Percentiles rank a stretch among this genome's conserved stretches.
phyloP scores from a whole-genome alignment of 2,329 filamentous ascomycete species.

The Clonostachys chloroleuca region DNA sequence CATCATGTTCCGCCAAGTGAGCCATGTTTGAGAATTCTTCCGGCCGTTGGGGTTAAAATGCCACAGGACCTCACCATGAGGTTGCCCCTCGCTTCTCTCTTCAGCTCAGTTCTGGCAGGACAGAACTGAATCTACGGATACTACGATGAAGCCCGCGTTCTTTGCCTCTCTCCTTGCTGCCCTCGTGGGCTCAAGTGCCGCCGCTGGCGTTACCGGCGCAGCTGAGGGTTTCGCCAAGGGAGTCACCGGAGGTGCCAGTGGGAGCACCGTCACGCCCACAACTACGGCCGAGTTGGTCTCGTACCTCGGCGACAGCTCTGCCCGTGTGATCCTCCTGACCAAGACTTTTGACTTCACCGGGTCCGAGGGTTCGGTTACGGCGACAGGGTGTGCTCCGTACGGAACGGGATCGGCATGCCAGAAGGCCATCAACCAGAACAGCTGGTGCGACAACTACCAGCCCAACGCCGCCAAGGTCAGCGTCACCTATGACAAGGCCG shows the following conservation, averaged over 20 bases:
- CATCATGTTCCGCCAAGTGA: too few species aligned
- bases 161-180: too few species aligned
- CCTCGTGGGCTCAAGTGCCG: neutral
- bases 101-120: too few species aligned
- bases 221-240: slow-evolving; percentile 40
- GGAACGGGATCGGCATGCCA: slow-evolving; percentile 50
- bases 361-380: slow-evolving; percentile 46
- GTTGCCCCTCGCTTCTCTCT: too few species aligned
- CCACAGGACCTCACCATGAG: too few species aligned
- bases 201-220: slow-evolving; percentile 20
- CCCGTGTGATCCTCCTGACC: slow-evolving; percentile 54
- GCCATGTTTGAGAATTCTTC: too few species aligned
- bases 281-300: slow-evolving; percentile 51
- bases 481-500: slow-evolving; percentile 18
- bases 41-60: too few species aligned
- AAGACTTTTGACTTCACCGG: slow-evolving; percentile 52
- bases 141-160: too few species aligned
- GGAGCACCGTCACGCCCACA: slow-evolving; percentile 46
- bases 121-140: too few species aligned
- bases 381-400: slow-evolving; percentile 53
- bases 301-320: slow-evolving; percentile 48
- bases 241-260: slow-evolving; percentile 56
- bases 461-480: slow-evolving; percentile 4
- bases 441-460: slow-evolving; percentile 6
- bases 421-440: slow-evolving; percentile 20